Base-by-base conservation (phyloP, 192 early-diverging fungal genomes). In the Jimgerdemannia flammicorona region DNA sequence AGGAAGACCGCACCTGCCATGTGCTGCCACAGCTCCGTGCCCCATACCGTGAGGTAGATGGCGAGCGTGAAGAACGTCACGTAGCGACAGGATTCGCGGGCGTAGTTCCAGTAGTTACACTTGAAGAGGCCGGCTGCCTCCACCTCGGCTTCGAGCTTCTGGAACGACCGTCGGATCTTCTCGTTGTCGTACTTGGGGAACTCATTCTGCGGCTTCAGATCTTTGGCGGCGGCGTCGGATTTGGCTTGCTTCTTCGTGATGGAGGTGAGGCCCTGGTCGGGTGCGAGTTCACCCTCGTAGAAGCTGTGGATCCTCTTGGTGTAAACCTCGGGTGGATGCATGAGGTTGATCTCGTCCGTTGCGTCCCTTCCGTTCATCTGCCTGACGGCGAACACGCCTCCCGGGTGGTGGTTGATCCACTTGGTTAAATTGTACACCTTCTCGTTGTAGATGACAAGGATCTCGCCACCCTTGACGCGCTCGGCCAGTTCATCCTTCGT, bases 301-400 rank as follows among this genome's bases (percentile, higher is more conserved):
- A 92, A 98, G 72, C 84, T 86, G 54, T 92, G 91, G 79, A 98
- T 89, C 75, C 84, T 84, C 63, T 88, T 84, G 39, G 93, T 87
- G 41, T 93, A 80, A 11, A 96, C 95, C 82, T 90, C 88, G 43
- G 87, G 88, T 3, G 95, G 96, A 79, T 99, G 97, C 82, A 96
- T 88, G 44, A 88, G 89, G 40, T 88, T 83, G 73, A 95, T 93
- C 75, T 93, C 96, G 82, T 96, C 95, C 1, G 97, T 97, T 18
- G 95, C 94, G 79, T 99, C 96, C 75, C 86, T 89, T 78, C 96
- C 97, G 43, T 92, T 85, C 86, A 94, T 90, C 83, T 97, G 93
- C 80, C 85, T 80, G 63, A 99, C 89, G 69, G 93, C 94, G n/a
- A 96, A 85, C 63, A 91, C 91, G 41, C 97, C 97, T 67, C 97